phyloP scores from a whole-genome alignment of 169 alveolate genomes.

The Neospora caninum region DNA sequence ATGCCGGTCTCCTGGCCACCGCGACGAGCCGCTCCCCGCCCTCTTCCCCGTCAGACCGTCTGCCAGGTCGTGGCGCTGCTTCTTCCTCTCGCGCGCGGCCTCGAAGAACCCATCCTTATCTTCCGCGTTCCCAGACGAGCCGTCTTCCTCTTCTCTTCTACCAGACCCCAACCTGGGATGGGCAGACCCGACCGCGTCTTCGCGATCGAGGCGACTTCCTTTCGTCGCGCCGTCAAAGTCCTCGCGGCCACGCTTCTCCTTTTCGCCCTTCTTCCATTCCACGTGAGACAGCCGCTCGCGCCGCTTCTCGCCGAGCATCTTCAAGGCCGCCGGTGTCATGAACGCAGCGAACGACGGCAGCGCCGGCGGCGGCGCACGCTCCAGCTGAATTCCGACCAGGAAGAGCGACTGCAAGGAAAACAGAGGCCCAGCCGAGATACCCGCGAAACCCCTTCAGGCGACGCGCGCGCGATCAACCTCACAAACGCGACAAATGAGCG shows the following conservation, averaged over 20 bases:
- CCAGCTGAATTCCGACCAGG: not conserved
- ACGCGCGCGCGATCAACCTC: too few species aligned
- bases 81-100: not conserved
- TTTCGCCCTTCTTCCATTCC: not conserved
- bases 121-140: not conserved
- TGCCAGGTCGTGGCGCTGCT: not conserved
- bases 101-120: not conserved
- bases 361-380: conserved; percentile 9
- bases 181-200: not conserved
- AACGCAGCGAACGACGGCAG: not conserved
- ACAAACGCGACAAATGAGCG: too few species aligned
- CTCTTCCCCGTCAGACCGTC: not conserved
- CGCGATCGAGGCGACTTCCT: not conserved
- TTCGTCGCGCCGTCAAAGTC: not conserved
- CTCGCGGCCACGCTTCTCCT: not conserved
- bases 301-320: too few species aligned
- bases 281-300: not conserved
- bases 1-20: too few species aligned
- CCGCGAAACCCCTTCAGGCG: too few species aligned
- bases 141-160: not conserved
- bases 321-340: not conserved
- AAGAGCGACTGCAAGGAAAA: not conserved
- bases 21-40: not conserved
- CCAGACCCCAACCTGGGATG: too few species aligned
- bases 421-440: not conserved